These are phyloP conservation scores for Aspergillus bridgeri DNA, from an alignment of 495 filamentous ascomycete species.

Conservation along the genomic window DNA sequence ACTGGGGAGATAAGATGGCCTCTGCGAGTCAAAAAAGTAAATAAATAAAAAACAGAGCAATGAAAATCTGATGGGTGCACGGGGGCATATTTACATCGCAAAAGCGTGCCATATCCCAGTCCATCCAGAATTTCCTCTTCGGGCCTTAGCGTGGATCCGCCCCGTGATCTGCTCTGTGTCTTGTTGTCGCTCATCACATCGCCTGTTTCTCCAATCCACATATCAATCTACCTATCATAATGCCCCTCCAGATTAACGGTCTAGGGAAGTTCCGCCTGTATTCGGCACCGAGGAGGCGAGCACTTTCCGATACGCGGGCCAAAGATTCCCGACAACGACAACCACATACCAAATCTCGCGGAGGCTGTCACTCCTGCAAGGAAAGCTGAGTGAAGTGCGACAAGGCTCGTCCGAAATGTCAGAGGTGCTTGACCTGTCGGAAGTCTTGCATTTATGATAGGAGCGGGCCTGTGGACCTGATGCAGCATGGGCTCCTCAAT, in stretches of 20 bases:
- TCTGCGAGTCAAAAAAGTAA: not conserved
- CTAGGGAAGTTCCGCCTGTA: not conserved
- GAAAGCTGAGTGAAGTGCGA: conserved; percentile 1
- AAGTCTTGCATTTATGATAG: not conserved
- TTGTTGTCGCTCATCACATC: not conserved
- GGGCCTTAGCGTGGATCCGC: not conserved
- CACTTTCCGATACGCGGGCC: not conserved
- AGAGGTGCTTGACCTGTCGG: not conserved
- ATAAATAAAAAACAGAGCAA: not conserved
- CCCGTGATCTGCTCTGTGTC: not conserved
- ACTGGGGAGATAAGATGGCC: not conserved
- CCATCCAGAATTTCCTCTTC: not conserved
- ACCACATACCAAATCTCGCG: conserved; percentile 1
- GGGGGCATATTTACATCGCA: not conserved
- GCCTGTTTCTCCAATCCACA: not conserved
- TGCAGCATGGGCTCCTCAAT: not conserved
- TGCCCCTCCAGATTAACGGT: not conserved
- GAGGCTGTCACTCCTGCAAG: not conserved
- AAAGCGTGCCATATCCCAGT: too few relatives aligned
- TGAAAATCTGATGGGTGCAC: too few relatives aligned
- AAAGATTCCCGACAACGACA: not conserved
- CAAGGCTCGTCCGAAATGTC: not conserved
- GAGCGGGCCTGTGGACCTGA: not conserved
- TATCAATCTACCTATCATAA: not conserved
- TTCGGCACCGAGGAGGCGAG: not conserved